These are phyloP conservation scores for Penicillium sp. DNA, from an alignment of 2,329 filamentous ascomycete genomes.

Conservation along the genomic window DNA sequence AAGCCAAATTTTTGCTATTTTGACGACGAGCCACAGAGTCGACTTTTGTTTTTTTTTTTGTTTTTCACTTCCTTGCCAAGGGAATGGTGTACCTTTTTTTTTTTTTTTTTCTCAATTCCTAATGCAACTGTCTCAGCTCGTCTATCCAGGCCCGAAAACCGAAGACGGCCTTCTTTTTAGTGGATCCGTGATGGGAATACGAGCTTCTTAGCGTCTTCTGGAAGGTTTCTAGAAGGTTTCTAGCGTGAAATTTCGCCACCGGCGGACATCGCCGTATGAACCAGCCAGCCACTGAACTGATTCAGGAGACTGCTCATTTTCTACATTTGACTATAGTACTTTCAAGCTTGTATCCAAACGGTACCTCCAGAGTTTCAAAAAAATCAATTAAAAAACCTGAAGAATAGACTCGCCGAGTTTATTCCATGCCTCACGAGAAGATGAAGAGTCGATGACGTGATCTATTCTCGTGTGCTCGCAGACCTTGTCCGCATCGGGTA, in stretches of 20 bases:
- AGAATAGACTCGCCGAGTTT: too few relatives aligned
- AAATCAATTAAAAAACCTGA: too few relatives aligned
- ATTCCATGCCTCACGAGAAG: neutral
- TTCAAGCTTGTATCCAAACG: neutral
- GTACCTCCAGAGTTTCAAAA: neutral
- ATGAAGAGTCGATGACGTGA: conserved; percentile 18
- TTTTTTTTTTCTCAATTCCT: neutral
- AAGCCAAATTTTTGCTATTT: neutral
- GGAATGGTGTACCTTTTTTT: neutral
- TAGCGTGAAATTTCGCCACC: conserved; percentile 25
- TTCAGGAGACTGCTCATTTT: neutral
- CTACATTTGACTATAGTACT: neutral
- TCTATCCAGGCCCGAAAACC: neutral
- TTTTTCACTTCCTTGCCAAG: neutral
- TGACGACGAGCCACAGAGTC: too few relatives aligned
- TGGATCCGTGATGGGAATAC: conserved; percentile 4
- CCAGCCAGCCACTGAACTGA: conserved; percentile 10
- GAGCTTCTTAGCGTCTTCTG: conserved; percentile 33
- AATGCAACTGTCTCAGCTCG: conserved; percentile 1
- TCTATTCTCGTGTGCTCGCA: conserved; percentile 6
- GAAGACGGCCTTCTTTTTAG: neutral
- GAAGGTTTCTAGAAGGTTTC: conserved; percentile 39
- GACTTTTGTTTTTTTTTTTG: too few relatives aligned
- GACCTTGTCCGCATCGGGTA: conserved; percentile 3
- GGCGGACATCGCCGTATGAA: conserved; percentile 12